A percentile compares a stretch with the other conserved stretches of the same genome.
phyloP scores from a whole-genome alignment of 805 yeast genomes.

The Alloascoidea africana region DNA sequence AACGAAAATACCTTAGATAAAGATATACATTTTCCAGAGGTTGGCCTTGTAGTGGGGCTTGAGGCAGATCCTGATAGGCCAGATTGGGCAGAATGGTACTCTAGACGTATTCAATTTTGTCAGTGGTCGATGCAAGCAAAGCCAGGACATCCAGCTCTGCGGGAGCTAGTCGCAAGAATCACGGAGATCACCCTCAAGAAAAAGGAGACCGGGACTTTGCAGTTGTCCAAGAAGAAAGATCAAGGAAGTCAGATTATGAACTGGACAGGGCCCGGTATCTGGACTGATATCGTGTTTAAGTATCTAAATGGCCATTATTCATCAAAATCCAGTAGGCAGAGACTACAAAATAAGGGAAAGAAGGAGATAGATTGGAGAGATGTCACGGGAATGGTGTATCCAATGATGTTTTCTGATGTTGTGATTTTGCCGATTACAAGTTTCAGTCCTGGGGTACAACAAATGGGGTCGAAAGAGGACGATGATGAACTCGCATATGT shows the following conservation, averaged over 20 bases:
- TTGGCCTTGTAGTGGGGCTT: constrained; percentile 79
- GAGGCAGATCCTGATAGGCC: constrained; percentile 96
- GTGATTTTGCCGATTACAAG: constrained; percentile 76
- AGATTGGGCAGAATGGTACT: constrained; percentile 91
- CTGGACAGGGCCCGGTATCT: constrained; percentile 96
- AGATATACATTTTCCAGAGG: constrained; percentile 14
- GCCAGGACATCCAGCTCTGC: constrained; percentile 78
- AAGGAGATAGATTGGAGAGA: constrained; percentile 41
- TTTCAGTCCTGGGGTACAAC: constrained; percentile 76
- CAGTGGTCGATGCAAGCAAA: constrained; percentile 94
- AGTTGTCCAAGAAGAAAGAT: constrained; percentile 37
- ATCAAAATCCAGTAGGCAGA: constrained; percentile 10
- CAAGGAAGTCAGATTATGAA: constrained; percentile 72
- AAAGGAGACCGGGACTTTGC: constrained; percentile 29
- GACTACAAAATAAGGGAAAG: constrained; percentile 12
- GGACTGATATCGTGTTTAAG: constrained; percentile 75
- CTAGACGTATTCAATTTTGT: constrained; percentile 86
- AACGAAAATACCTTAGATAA: too few species aligned
- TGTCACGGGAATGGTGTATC: constrained; percentile 60
- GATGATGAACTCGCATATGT: constrained; percentile 73
- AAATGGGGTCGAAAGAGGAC: constrained; percentile 65
- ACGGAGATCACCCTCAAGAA: constrained; percentile 58
- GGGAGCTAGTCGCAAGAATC: constrained; percentile 67
- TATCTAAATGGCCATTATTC: constrained; percentile 42
- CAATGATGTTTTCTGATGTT: constrained; percentile 70